Evolutionary conservation across 805 yeast species (phyloP).

Genomic region (Kodamaea fukazawae): DNA sequence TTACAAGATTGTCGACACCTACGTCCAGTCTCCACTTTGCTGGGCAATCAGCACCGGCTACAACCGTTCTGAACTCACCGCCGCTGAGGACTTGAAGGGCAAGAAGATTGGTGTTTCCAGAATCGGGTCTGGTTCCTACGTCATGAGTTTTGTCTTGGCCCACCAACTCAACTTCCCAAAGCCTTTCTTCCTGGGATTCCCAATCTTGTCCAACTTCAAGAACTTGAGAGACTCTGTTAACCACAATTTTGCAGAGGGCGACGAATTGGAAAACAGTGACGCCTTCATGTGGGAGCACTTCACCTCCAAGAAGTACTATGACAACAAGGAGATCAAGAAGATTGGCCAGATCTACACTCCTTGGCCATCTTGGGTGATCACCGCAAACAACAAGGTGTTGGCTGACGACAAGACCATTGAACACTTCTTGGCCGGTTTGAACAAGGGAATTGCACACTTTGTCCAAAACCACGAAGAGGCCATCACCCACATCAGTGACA

Average conservation of each 20-base stretch:
- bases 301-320: slow-evolving; percentile 84
- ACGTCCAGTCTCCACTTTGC: slow-evolving; percentile 80
- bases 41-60: slow-evolving; percentile 88
- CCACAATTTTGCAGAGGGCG: slow-evolving; percentile 23
- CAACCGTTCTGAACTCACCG: slow-evolving; percentile 52
- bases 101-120: slow-evolving; percentile 74
- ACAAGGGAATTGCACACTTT: slow-evolving; percentile 69
- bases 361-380: slow-evolving; percentile 94
- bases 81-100: slow-evolving; percentile 54
- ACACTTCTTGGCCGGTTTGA: slow-evolving; percentile 52
- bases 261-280: slow-evolving; percentile 45
- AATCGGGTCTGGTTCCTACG: slow-evolving; percentile 88
- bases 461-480: slow-evolving; percentile 60
- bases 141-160: slow-evolving; percentile 85
- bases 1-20: slow-evolving; percentile 74
- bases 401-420: slow-evolving; percentile 20
- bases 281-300: slow-evolving; percentile 97
- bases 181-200: slow-evolving; percentile 53
- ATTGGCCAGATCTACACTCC: slow-evolving; percentile 92
- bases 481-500: slow-evolving; percentile 56
- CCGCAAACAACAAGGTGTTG: slow-evolving; percentile 43
- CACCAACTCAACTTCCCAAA: slow-evolving; percentile 51
- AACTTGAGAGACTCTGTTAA: slow-evolving; percentile 82
- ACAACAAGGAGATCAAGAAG: slow-evolving; percentile 70
- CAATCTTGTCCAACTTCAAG: slow-evolving; percentile 62